Percentiles rank a stretch among this genome's conserved stretches.
Evolutionary conservation across 208 protist genomes (phyloP).

Genomic region (Wallacemonas sp.): DNA sequence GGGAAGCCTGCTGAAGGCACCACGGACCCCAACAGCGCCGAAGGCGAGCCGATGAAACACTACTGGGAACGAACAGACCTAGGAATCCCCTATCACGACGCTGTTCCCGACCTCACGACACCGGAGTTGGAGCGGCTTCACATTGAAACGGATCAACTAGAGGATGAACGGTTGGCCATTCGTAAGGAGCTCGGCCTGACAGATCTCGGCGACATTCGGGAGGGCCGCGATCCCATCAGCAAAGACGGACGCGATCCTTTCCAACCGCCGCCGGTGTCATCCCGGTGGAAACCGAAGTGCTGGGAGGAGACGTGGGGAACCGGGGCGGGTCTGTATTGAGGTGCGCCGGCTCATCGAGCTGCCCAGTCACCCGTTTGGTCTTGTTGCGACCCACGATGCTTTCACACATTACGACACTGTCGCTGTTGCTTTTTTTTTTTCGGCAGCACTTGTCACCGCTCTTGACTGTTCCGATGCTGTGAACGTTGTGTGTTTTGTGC

Average conservation of each 20-base stretch:
- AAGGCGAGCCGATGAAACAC: constrained; percentile 79
- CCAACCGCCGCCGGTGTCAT: constrained; percentile 75
- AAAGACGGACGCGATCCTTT: constrained; percentile 57
- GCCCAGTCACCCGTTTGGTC: no score
- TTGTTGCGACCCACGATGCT: neutral
- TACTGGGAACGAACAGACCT: constrained; percentile 89
- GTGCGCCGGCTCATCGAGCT: no score
- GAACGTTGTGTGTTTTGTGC: neutral
- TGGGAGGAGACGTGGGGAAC: constrained; percentile 90
- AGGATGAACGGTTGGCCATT: constrained; percentile 82
- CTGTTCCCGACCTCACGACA: constrained; percentile 81
- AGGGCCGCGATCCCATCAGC: constrained; percentile 72
- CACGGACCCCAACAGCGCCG: constrained; percentile 65
- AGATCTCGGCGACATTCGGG: constrained; percentile 84
- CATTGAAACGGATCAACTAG: constrained; percentile 77
- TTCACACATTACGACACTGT: neutral
- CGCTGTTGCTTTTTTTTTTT: neutral
- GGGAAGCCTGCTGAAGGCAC: constrained; percentile 78
- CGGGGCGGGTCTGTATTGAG: constrained; percentile 37
- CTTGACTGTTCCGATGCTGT: neutral
- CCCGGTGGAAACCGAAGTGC: constrained; percentile 88
- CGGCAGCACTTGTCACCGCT: no score
- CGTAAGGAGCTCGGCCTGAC: constrained; percentile 84
- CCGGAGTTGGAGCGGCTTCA: constrained; percentile 81
- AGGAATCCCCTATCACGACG: constrained; percentile 87